These are phyloP conservation scores for Diaporthe vexans DNA, from an alignment of 2,329 filamentous ascomycete species.

Conservation along the genomic window DNA sequence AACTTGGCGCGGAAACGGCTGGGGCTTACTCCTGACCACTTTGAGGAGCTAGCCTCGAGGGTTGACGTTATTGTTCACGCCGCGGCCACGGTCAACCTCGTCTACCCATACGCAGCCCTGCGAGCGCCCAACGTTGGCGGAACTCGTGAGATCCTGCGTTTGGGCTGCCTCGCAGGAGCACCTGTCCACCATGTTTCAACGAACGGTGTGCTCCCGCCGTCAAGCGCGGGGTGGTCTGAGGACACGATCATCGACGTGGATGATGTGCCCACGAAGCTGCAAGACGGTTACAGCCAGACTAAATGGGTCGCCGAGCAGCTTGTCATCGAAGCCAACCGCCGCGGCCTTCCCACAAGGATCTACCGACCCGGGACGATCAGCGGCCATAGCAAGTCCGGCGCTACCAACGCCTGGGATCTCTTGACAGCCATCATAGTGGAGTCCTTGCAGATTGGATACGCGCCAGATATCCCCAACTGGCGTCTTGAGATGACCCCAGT, in stretches of 20 bases:
- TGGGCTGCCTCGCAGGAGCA: slow-evolving; percentile 76
- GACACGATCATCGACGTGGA: slow-evolving; percentile 76
- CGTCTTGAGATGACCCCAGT: slow-evolving; percentile 87
- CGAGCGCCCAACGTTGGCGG: slow-evolving; percentile 83
- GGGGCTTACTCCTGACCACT: slow-evolving; percentile 75
- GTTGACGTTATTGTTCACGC: slow-evolving; percentile 83
- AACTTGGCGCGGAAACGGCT: slow-evolving; percentile 79
- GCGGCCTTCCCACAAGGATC: slow-evolving; percentile 79
- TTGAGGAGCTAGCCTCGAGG: slow-evolving; percentile 73
- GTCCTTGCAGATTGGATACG: slow-evolving; percentile 79
- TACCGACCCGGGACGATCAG: slow-evolving; percentile 83
- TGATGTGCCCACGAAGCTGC: slow-evolving; percentile 76
- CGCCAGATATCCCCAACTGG: slow-evolving; percentile 81
- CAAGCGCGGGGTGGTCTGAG: slow-evolving; percentile 79
- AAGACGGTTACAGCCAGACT: slow-evolving; percentile 83
- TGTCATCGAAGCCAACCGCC: slow-evolving; percentile 75
- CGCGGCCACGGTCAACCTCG: slow-evolving; percentile 83
- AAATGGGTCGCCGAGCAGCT: slow-evolving; percentile 87
- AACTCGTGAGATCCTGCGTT: slow-evolving; percentile 80
- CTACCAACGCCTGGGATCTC: slow-evolving; percentile 84
- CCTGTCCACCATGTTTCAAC: slow-evolving; percentile 86
- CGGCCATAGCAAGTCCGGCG: slow-evolving; percentile 80
- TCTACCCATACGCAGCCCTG: slow-evolving; percentile 85
- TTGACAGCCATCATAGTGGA: slow-evolving; percentile 83
- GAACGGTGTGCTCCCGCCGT: slow-evolving; percentile 82